Percentiles rank a stretch among this genome's conserved stretches.
Evolutionary conservation across 305 asterid species (phyloP).

Genomic region (Fraxinus latifolia): DNA sequence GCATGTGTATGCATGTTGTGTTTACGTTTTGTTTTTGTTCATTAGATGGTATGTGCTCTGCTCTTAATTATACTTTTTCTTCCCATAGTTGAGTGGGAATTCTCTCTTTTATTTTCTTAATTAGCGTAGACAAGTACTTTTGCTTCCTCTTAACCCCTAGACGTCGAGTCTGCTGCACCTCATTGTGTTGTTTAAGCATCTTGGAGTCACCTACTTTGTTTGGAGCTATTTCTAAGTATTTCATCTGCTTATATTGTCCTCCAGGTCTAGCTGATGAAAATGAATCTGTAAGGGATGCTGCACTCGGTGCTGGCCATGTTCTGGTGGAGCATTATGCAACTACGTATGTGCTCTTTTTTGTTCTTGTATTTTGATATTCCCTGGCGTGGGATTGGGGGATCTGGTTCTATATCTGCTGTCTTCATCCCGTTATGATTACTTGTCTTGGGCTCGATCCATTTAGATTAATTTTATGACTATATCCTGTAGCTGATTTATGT

Average conservation of each 20-base stretch:
- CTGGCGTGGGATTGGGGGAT: background rate
- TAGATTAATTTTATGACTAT: background rate
- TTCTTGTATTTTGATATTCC: constrained; percentile 4
- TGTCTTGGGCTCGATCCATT: background rate
- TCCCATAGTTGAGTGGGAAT: background rate
- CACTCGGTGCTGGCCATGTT: constrained; percentile 98
- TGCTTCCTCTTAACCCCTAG: background rate
- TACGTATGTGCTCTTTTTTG: constrained; percentile 58
- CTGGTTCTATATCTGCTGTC: background rate
- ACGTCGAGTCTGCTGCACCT: background rate
- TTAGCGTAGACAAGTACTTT: background rate
- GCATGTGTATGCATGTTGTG: constrained; percentile 2
- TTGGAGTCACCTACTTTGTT: constrained; percentile 16
- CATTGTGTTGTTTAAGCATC: constrained; percentile 18
- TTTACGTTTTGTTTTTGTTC: background rate
- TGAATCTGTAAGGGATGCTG: constrained; percentile 99
- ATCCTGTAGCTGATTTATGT: background rate
- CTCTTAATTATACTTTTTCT: background rate
- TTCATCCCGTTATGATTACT: background rate
- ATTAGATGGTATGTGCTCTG: background rate
- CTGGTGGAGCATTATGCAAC: constrained; percentile 97
- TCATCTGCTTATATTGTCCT: constrained; percentile 24
- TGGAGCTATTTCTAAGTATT: constrained; percentile 11
- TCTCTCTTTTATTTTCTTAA: background rate
- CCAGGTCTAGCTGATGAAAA: constrained; percentile 99